These are phyloP conservation scores for Rhodotorula babjevae DNA, from an alignment of 768 basidiomycete species.

Conservation along the genomic window DNA sequence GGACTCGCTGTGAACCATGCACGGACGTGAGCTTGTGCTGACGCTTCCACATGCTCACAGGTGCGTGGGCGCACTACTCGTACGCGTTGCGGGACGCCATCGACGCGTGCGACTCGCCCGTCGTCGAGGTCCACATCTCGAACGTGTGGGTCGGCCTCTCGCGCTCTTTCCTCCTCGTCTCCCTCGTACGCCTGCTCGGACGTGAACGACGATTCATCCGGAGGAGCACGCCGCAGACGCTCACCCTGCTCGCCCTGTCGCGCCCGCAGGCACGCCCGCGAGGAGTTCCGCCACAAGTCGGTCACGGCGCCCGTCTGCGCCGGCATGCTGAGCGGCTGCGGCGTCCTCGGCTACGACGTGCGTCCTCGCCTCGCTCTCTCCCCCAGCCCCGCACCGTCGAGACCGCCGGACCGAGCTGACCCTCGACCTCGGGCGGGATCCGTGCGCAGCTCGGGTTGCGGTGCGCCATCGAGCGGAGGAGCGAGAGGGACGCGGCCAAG, in stretches of 20 bases:
- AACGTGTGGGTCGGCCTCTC: slow-evolving; percentile 25
- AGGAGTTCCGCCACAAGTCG: slow-evolving; percentile 33
- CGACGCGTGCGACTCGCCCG: slow-evolving; percentile 37
- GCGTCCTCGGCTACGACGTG: slow-evolving; percentile 27
- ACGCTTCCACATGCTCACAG: not conserved
- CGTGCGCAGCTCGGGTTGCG: slow-evolving; percentile 4
- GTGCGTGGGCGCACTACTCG: slow-evolving; percentile 31
- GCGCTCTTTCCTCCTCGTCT: not conserved
- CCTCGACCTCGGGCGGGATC: not conserved
- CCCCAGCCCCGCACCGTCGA: not conserved
- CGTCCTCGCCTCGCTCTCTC: not conserved
- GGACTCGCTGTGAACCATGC: no score
- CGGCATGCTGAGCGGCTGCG: slow-evolving; percentile 29
- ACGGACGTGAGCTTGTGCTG: no score
- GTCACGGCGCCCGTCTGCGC: slow-evolving; percentile 28
- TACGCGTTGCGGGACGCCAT: slow-evolving; percentile 42
- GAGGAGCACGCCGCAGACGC: no score
- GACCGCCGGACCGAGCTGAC: no score
- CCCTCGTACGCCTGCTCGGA: not conserved
- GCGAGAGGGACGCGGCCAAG: slow-evolving; percentile 5
- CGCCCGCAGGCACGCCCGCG: slow-evolving; percentile 8
- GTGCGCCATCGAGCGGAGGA: slow-evolving; percentile 3
- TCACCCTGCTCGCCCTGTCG: no score
- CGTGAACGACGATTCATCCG: no score
- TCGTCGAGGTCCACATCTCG: slow-evolving; percentile 39